phyloP scores from a whole-genome alignment of 495 filamentous ascomycete genomes.

The Neurospora tetraspora region DNA sequence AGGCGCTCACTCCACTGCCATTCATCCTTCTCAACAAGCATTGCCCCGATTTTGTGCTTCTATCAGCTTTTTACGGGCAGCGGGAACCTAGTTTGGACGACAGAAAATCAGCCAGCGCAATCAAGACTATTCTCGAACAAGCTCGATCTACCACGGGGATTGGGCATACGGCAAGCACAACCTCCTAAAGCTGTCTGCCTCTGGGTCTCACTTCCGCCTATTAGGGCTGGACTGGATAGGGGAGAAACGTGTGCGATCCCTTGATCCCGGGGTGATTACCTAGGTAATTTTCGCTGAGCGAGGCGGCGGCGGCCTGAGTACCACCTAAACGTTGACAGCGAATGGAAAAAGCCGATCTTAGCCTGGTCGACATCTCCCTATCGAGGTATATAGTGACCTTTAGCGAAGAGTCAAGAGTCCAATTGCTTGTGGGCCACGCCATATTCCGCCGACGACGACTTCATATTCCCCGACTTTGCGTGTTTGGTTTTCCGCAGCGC shows the following conservation, averaged over 20 bases:
- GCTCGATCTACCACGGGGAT: not conserved
- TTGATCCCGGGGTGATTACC: not conserved
- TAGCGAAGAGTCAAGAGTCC: not conserved
- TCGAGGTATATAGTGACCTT: not conserved
- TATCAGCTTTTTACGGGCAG: not conserved
- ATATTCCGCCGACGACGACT: not conserved
- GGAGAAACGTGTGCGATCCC: not conserved
- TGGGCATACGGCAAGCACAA: not conserved
- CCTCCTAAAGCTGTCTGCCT: not conserved
- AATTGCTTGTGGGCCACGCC: not conserved
- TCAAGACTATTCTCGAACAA: not conserved
- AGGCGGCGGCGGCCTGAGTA: not conserved
- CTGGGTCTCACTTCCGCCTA: not conserved
- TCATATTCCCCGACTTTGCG: not conserved
- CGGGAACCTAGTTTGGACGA: not conserved
- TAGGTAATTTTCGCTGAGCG: not conserved
- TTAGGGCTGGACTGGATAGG: not conserved
- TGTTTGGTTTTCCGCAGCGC: not conserved
- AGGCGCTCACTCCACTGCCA: not conserved
- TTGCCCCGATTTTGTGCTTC: not conserved
- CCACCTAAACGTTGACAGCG: not conserved
- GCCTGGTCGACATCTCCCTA: not conserved
- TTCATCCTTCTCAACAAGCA: not conserved
- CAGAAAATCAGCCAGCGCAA: not conserved
- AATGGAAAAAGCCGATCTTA: not conserved